Evolutionary conservation across 2,329 filamentous ascomycete genomes (phyloP).

Genomic region (Lithohypha guttulata): DNA sequence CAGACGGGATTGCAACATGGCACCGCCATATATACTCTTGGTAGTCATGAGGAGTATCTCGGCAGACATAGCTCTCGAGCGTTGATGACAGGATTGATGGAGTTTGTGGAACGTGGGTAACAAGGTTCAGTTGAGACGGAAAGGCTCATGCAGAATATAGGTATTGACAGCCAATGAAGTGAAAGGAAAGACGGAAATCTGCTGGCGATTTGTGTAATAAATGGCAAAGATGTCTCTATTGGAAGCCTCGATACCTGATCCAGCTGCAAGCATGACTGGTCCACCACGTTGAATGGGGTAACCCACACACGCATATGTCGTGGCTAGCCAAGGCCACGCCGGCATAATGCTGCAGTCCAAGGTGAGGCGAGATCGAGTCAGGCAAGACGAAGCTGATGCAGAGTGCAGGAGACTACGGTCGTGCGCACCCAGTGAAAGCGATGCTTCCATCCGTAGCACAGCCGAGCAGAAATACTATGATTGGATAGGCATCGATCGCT

Average conservation of each 20-base stretch:
- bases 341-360: not conserved
- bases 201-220: slow-evolving; percentile 1
- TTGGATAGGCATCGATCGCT: no score
- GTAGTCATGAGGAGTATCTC: no score
- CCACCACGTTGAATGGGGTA: not conserved
- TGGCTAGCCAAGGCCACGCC: no score
- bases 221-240: not conserved
- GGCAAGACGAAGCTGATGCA: slow-evolving; percentile 6
- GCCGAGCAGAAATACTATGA: no score
- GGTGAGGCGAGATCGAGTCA: slow-evolving; percentile 3
- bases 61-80: no score
- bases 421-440: no score
- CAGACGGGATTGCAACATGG: no score
- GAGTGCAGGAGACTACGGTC: no score
- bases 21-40: no score
- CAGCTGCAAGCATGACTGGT: not conserved
- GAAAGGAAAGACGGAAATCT: not conserved
- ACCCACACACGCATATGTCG: no score
- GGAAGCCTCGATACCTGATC: slow-evolving; percentile 2
- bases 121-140: not conserved
- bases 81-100: no score
- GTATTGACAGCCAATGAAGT: not conserved
- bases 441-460: no score
- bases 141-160: not conserved
- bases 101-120: slow-evolving; percentile 17